phyloP scores from a whole-genome alignment of 768 basidiomycete species.

The Psilocybe sp. region DNA sequence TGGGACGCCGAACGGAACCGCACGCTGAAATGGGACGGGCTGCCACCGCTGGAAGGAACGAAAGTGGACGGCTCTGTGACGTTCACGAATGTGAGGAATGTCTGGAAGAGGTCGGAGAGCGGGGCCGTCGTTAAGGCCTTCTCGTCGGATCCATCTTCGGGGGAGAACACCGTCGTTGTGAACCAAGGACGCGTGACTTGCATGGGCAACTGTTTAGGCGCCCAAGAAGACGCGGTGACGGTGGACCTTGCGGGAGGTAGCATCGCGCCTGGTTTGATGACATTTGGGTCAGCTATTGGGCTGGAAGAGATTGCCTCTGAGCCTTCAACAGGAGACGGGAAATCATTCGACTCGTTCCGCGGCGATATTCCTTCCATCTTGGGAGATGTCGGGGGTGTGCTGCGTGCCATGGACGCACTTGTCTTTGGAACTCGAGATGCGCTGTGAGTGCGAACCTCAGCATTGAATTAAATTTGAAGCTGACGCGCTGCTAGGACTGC shows the following conservation, averaged over 20 bases:
- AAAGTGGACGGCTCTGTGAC: conserved; percentile 35
- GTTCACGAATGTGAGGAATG: conserved; percentile 65
- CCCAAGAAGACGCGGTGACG: conserved; percentile 18
- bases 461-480: background rate
- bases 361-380: conserved; percentile 39
- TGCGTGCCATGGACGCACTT: conserved; percentile 68
- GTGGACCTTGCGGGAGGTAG: conserved; percentile 71
- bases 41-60: conserved; percentile 57
- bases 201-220: conserved; percentile 34
- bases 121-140: conserved; percentile 32
- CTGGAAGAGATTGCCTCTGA: conserved; percentile 74
- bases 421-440: conserved; percentile 72
- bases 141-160: conserved; percentile 15
- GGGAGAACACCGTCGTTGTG: conserved; percentile 35
- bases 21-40: conserved; percentile 62
- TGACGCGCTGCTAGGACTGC: conserved; percentile 44
- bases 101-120: conserved; percentile 35
- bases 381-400: conserved; percentile 50
- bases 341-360: conserved; percentile 54
- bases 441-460: conserved; percentile 51
- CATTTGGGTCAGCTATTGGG: conserved; percentile 69
- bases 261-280: conserved; percentile 63
- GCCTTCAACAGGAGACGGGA: conserved; percentile 62
- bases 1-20: conserved; percentile 63
- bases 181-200: conserved; percentile 54